Conservation (phyloP, 192 early-diverging fungal species). For the Coemansia sp. region DNA sequence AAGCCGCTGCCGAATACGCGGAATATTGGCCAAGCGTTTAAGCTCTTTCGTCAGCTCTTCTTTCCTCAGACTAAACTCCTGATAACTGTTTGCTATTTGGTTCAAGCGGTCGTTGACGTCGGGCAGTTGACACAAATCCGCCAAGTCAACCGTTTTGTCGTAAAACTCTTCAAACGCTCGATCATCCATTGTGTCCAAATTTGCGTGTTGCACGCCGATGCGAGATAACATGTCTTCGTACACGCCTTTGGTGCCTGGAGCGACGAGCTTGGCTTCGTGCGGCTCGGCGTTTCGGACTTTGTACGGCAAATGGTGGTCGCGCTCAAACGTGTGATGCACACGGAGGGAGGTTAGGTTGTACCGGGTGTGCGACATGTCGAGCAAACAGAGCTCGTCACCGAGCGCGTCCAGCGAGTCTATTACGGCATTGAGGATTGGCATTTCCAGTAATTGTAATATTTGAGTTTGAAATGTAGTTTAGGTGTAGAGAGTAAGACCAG, state of each 20-base stretch:
- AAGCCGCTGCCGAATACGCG: conserved; percentile 43
- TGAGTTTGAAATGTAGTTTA: no score
- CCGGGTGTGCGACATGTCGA: conserved; percentile 42
- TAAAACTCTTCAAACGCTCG: conserved; percentile 54
- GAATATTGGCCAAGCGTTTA: conserved; percentile 41
- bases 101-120: conserved; percentile 54
- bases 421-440: conserved; percentile 38
- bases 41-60: conserved; percentile 46
- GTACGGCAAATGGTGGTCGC: conserved; percentile 37
- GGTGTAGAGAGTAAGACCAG: no score
- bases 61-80: conserved; percentile 39
- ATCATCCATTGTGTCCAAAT: conserved; percentile 37
- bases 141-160: conserved; percentile 52
- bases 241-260: conserved; percentile 51
- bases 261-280: conserved; percentile 52
- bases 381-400: conserved; percentile 41
- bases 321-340: conserved; percentile 43
- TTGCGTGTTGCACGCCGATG: conserved; percentile 51
- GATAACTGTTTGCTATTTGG: conserved; percentile 51
- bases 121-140: conserved; percentile 49
- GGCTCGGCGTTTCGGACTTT: conserved; percentile 43
- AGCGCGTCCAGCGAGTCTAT: conserved; percentile 37
- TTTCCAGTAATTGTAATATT: neutral
- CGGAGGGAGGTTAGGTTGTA: conserved; percentile 42
- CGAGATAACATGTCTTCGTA: conserved; percentile 55